Conservation (phyloP, 2,329 filamentous ascomycete genomes). For the Phaeophleospora eucalypticola region DNA sequence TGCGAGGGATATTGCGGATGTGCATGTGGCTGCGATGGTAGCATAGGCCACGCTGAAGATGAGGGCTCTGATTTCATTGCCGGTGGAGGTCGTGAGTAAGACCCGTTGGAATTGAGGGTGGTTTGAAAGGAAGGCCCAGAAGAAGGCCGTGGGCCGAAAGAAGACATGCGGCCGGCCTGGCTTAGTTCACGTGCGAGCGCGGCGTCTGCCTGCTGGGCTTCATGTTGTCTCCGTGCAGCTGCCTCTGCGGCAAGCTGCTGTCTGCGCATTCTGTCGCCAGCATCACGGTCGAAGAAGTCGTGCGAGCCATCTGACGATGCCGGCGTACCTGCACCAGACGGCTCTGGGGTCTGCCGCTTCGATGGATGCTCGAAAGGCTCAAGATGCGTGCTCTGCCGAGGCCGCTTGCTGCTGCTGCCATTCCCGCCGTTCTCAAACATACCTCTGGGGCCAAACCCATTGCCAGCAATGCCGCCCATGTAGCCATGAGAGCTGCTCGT, state of each 20-base stretch:
- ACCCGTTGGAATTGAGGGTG: slow-evolving; percentile 27
- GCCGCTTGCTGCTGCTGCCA: slow-evolving; percentile 20
- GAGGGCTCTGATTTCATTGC: slow-evolving; percentile 13
- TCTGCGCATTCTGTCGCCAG: slow-evolving; percentile 9
- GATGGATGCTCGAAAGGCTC: slow-evolving; percentile 19
- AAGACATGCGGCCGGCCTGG: slow-evolving; percentile 13
- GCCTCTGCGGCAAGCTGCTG: slow-evolving; percentile 15
- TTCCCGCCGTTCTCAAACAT: neutral
- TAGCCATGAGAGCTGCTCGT: slow-evolving; percentile 16
- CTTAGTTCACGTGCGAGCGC: slow-evolving; percentile 26
- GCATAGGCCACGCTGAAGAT: slow-evolving; percentile 5
- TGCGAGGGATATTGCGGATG: slow-evolving; percentile 4
- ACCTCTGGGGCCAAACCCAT: neutral
- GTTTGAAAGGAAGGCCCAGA: slow-evolving; percentile 27
- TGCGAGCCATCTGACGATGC: slow-evolving; percentile 24
- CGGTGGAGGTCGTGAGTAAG: slow-evolving; percentile 23
- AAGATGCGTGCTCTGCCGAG: slow-evolving; percentile 12
- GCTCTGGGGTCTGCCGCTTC: slow-evolving; percentile 30
- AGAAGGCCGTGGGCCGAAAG: slow-evolving; percentile 18
- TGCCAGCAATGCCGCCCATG: slow-evolving; percentile 2
- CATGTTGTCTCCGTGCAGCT: slow-evolving; percentile 11
- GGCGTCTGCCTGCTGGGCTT: slow-evolving; percentile 22
- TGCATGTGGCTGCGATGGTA: neutral
- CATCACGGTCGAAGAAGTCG: slow-evolving; percentile 17
- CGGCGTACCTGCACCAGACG: slow-evolving; percentile 24